phyloP scores from a whole-genome alignment of 2,329 filamentous ascomycete species.

The Cryphonectria parasitica region DNA sequence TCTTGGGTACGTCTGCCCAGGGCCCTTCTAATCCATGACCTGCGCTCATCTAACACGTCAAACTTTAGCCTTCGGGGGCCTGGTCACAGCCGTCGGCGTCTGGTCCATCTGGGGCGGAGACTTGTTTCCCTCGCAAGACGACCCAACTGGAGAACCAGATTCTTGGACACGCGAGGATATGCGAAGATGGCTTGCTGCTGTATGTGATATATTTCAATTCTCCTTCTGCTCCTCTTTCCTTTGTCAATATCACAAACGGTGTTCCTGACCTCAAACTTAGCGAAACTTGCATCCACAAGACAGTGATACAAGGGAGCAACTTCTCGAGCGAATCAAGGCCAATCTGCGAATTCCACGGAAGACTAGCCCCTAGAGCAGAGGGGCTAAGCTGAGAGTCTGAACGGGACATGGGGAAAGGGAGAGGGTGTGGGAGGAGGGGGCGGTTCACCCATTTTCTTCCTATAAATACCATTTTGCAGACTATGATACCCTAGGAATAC shows the following conservation, averaged over 20 bases:
- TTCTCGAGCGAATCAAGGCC: conserved; percentile 50
- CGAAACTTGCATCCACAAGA: conserved; percentile 51
- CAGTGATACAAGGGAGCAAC: conserved; percentile 48
- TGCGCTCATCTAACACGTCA: background rate
- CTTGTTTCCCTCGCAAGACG: conserved; percentile 74
- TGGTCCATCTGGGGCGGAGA: conserved; percentile 87
- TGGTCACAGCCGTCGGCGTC: conserved; percentile 78
- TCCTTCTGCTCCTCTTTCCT: background rate
- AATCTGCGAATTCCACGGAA: conserved; percentile 49
- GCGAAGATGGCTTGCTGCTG: conserved; percentile 77
- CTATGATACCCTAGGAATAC: conserved; percentile 7
- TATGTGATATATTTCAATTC: conserved; percentile 56
- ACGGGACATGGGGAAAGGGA: background rate
- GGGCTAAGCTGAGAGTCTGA: background rate
- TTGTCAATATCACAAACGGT: background rate
- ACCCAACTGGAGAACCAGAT: conserved; percentile 75
- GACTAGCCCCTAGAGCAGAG: conserved; percentile 8
- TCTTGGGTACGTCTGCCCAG: conserved; percentile 60
- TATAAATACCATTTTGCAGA: background rate
- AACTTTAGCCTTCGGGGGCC: conserved; percentile 73
- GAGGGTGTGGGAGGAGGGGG: too few species aligned
- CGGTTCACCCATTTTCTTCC: background rate
- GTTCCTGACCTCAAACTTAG: conserved; percentile 36
- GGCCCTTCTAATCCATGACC: background rate
- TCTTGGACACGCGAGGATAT: conserved; percentile 81